A percentile compares a stretch with the other conserved stretches of the same genome.
Conservation (phyloP, 495 filamentous ascomycete genomes). For the Pyronema omphalodes region DNA sequence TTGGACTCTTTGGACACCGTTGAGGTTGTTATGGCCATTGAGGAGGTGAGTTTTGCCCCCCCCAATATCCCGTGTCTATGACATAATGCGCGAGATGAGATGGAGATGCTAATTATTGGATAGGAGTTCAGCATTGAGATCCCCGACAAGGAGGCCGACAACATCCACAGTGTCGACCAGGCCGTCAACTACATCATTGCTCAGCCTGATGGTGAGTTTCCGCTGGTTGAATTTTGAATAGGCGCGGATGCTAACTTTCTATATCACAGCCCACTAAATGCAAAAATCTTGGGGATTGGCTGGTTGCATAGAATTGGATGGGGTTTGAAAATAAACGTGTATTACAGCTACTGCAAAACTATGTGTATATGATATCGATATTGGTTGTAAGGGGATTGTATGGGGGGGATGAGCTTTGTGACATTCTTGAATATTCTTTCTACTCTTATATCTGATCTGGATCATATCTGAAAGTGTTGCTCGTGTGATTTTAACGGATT, state of each 20-base stretch:
- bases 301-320: background rate
- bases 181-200: conserved; percentile 87
- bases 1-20: conserved; percentile 95
- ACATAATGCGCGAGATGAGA: background rate
- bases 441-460: no score
- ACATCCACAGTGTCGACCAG: conserved; percentile 90
- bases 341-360: background rate
- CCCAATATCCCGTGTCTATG: background rate
- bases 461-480: no score
- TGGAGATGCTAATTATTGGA: conserved; percentile 23
- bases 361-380: conserved; percentile 3
- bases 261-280: conserved; percentile 1
- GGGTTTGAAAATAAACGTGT: conserved; percentile 1
- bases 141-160: conserved; percentile 95
- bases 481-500: no score
- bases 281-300: background rate
- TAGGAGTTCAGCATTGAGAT: conserved; percentile 99
- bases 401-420: no score
- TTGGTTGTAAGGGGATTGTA: no score
- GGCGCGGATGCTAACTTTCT: background rate
- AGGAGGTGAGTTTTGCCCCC: conserved; percentile 57
- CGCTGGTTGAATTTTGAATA: background rate
- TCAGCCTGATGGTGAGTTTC: conserved; percentile 62
- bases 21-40: conserved; percentile 99
- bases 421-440: no score